Evolutionary conservation across 768 basidiomycete genomes (phyloP).

Genomic region (Calocera viscosa): DNA sequence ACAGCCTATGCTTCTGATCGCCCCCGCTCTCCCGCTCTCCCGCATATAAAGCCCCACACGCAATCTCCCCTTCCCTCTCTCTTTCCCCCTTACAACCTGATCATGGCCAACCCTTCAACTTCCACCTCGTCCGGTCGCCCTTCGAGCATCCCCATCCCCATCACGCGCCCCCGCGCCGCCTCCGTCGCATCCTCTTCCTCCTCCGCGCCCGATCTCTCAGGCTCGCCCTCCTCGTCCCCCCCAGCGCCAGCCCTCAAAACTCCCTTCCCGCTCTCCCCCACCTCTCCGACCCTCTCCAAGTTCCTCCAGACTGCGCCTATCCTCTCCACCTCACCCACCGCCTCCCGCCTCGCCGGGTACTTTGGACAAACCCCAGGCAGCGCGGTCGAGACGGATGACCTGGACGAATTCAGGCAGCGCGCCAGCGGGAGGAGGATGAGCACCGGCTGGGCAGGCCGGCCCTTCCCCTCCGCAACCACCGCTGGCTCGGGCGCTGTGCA

Average conservation of each 20-base stretch:
- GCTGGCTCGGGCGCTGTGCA: not conserved
- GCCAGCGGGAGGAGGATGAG: conserved; percentile 1
- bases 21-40: not conserved
- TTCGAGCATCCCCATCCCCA: conserved; percentile 1
- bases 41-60: not conserved
- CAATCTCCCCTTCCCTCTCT: not conserved
- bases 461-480: not conserved
- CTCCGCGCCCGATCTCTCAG: not conserved
- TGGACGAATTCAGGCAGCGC: not conserved
- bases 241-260: not conserved
- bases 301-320: conserved; percentile 1
- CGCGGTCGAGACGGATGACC: not conserved
- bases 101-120: not conserved
- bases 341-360: conserved; percentile 3
- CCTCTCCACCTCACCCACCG: conserved; percentile 1
- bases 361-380: not conserved
- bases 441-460: conserved; percentile 1
- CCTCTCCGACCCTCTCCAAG: not conserved
- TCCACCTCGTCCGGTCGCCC: not conserved
- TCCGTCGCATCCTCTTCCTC: not conserved
- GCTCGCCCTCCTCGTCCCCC: not conserved
- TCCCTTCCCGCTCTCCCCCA: conserved; percentile 3
- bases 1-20: not conserved
- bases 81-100: not conserved
- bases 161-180: not conserved